These are phyloP conservation scores for Sarcocystis neurona DNA, from an alignment of 169 alveolate species.

Conservation along the genomic window DNA sequence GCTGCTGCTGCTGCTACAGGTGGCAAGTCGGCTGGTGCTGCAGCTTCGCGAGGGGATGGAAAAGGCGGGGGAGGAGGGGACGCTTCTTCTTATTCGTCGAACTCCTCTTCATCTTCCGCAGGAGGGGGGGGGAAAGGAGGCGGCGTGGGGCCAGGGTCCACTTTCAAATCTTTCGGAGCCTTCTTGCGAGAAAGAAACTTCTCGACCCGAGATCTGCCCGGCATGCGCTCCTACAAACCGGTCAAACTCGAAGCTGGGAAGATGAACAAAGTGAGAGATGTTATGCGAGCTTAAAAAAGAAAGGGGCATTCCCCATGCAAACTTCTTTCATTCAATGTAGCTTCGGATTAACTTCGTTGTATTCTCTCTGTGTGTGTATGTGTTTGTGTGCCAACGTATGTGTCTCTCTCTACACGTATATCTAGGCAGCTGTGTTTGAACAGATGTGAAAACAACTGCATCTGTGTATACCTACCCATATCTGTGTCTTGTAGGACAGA, in stretches of 20 bases:
- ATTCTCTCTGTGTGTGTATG: neutral
- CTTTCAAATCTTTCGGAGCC: slow-evolving; percentile 83
- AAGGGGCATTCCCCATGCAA: slow-evolving; percentile 3
- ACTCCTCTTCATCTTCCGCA: neutral
- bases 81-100: neutral
- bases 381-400: neutral
- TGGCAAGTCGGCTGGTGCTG: neutral
- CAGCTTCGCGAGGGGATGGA: neutral
- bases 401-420: too few relatives aligned
- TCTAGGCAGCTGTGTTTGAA: too few relatives aligned
- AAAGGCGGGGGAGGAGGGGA: neutral
- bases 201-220: slow-evolving; percentile 79
- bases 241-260: slow-evolving; percentile 68
- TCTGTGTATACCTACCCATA: too few relatives aligned
- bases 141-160: too few relatives aligned
- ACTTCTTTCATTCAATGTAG: neutral
- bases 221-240: slow-evolving; percentile 72
- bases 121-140: neutral
- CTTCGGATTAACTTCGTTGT: neutral
- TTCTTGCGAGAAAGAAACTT: slow-evolving; percentile 77
- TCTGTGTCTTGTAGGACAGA: too few relatives aligned
- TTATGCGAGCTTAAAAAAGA: neutral
- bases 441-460: too few relatives aligned
- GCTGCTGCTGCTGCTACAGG: neutral
- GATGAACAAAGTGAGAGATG: slow-evolving; percentile 72